Conservation (phyloP, 805 yeast genomes). For the Lipomyces starkeyi region DNA sequence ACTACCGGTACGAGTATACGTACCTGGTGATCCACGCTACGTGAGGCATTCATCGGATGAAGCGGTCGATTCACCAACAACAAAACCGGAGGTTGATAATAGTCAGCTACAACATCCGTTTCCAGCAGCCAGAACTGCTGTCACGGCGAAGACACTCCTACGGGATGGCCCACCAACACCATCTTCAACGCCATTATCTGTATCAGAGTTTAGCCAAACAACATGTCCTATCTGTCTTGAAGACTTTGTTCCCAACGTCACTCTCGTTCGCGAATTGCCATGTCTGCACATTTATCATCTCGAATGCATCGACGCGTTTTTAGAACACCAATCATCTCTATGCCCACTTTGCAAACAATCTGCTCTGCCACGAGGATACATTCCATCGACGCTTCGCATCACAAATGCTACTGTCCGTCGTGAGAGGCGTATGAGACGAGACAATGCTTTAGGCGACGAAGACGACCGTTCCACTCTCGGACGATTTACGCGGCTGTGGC, state of each 20-base stretch:
- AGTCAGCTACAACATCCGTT: background rate
- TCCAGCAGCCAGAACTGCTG: background rate
- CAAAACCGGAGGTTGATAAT: background rate
- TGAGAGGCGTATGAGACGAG: conserved; percentile 31
- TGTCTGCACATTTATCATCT: conserved; percentile 85
- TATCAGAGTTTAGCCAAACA: conserved; percentile 28
- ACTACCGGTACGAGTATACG: conserved; percentile 29
- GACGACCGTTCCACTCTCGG: background rate
- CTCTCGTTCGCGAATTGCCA: conserved; percentile 62
- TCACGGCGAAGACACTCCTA: background rate
- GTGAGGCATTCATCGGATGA: background rate
- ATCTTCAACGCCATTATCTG: conserved; percentile 2
- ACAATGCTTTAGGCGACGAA: conserved; percentile 7
- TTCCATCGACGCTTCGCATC: conserved; percentile 34
- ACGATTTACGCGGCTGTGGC: conserved; percentile 5
- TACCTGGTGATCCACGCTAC: conserved; percentile 30
- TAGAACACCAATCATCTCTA: conserved; percentile 70
- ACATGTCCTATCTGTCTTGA: conserved; percentile 82
- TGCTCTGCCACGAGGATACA: conserved; percentile 34
- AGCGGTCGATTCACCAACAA: conserved; percentile 1
- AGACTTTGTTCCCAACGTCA: conserved; percentile 62
- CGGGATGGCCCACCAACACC: background rate
- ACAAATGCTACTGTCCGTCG: conserved; percentile 37
- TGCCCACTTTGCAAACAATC: conserved; percentile 70
- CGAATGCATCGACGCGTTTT: conserved; percentile 81